Conservation (phyloP, 169 alveolate genomes). For the Eimeria nieschulzi region DNA sequence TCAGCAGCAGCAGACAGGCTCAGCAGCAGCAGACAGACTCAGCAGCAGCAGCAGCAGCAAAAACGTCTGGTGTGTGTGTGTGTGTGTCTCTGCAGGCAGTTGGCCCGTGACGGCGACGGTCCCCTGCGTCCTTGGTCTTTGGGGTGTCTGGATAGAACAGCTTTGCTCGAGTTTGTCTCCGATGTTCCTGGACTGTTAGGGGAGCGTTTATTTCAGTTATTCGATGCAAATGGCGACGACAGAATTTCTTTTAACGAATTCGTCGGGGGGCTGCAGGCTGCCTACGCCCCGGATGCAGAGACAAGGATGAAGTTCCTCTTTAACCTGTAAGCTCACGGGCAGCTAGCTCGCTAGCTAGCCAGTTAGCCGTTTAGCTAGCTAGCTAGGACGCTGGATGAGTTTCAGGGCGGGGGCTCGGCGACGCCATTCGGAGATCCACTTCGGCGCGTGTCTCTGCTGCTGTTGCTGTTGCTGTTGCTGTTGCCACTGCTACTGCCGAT, state of each 20-base stretch:
- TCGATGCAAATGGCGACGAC: slow-evolving; percentile 48
- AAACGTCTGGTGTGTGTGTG: neutral
- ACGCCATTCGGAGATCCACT: neutral
- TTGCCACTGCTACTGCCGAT: neutral
- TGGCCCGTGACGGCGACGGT: slow-evolving; percentile 14
- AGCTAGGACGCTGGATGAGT: neutral
- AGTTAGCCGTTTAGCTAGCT: neutral
- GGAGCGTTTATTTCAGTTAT: slow-evolving; percentile 45
- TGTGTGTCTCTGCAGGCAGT: neutral
- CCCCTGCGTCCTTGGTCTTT: neutral
- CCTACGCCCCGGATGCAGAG: slow-evolving; percentile 12
- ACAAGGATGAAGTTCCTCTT: slow-evolving; percentile 45
- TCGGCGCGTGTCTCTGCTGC: neutral
- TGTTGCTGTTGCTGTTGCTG: neutral
- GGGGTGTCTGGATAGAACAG: slow-evolving; percentile 2
- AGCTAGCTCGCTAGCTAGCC: neutral
- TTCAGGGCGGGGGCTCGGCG: neutral
- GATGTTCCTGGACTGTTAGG: slow-evolving; percentile 52
- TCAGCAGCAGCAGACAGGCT: too few relatives aligned
- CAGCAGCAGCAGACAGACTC: too few relatives aligned
- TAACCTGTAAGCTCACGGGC: slow-evolving; percentile 16
- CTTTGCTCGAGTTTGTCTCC: neutral
- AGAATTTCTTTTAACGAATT: slow-evolving; percentile 39
- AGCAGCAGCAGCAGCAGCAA: slow-evolving; percentile 3
- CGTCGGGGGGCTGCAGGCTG: slow-evolving; percentile 12